phyloP scores from a whole-genome alignment of 805 yeast genomes.

The Kuraishia piskuri region DNA sequence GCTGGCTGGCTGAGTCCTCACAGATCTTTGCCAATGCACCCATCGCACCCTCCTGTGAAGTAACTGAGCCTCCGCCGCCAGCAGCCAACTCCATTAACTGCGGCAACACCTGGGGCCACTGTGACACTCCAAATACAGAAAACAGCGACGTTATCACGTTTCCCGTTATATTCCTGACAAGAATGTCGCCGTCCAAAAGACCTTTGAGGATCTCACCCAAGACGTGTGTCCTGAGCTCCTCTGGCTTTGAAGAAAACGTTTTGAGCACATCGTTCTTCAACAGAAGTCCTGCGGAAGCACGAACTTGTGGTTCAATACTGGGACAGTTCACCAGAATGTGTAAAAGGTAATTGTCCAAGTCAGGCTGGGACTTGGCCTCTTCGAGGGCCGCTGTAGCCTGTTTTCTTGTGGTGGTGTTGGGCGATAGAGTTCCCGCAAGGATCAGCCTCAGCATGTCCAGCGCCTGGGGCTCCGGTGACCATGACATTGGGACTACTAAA shows the following conservation, averaged over 20 bases:
- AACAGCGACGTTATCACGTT: slow-evolving; percentile 81
- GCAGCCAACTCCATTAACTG: slow-evolving; percentile 56
- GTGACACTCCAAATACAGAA: slow-evolving; percentile 50
- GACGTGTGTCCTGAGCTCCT: slow-evolving; percentile 23
- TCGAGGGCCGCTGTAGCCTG: slow-evolving; percentile 69
- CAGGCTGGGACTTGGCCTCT: slow-evolving; percentile 62
- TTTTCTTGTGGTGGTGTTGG: slow-evolving; percentile 42
- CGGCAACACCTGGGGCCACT: slow-evolving; percentile 72
- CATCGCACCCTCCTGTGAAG: slow-evolving; percentile 65
- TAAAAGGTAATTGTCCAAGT: slow-evolving; percentile 73
- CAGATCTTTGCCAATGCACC: slow-evolving; percentile 80
- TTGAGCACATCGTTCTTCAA: slow-evolving; percentile 68
- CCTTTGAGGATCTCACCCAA: slow-evolving; percentile 32
- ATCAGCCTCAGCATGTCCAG: slow-evolving; percentile 58
- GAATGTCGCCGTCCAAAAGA: slow-evolving; percentile 40
- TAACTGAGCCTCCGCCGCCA: slow-evolving; percentile 29
- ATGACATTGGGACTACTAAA: slow-evolving; percentile 20
- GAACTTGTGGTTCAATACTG: slow-evolving; percentile 39
- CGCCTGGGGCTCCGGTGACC: slow-evolving; percentile 63
- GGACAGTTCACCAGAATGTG: slow-evolving; percentile 54
- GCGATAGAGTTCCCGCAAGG: slow-evolving; percentile 63
- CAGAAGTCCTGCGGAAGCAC: slow-evolving; percentile 85
- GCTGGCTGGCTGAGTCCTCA: slow-evolving; percentile 68
- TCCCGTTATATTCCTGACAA: slow-evolving; percentile 84
- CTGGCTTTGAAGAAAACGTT: slow-evolving; percentile 20